Evolutionary conservation across 1,284 basidiomycete species (phyloP), one percentile per base, ranked within the genome.

Genomic region (Tilletia setariae): DNA sequence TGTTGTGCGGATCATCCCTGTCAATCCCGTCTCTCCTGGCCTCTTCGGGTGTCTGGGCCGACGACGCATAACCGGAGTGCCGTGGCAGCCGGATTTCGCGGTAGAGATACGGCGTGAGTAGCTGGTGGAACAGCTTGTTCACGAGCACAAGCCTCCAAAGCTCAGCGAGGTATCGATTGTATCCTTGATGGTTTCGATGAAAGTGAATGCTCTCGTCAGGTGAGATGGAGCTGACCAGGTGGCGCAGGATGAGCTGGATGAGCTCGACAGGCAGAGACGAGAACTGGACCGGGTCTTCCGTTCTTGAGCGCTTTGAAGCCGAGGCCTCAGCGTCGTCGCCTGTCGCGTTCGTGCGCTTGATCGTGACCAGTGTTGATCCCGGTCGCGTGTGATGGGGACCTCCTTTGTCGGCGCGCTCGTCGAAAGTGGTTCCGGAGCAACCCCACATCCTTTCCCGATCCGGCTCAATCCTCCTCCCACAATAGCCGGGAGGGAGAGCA

Each of bases 261-360:
- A 70, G 67, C n/a, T 64, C 63, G 44, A 70, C 68, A 28, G 66
- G 63, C n/a, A 63, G 51, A 40, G 35, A 40, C 11, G 35, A 40
- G 35, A 40, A 40, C 35, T 40, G 35, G 35, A 40, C 35, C 11
- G 35, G 11, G 35, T 40, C 35, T 4, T 11, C 35, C 35, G 11
- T 40, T 40, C 35, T 4, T 40, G 35, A 40, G 35, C 35, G 35
- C 35, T 40, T 40, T 11, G 35, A 4, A 40, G 35, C 11, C 35
- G 35, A 40, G 4, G 35, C 35, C 11, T 11, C 35, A 40, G 35
- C 35, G 35, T 40, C 6, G 35, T 40, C 35, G 35, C 35, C 35
- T 4, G 6, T 40, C 35, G 35, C 11, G 6, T 6, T 40, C 11
- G 35, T 6, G 35, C 35, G 35, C 35, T 40, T 40, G 35, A 40